These are phyloP conservation scores for Fusarium heterosporum DNA, from an alignment of 2,329 filamentous ascomycete genomes.

Conservation along the genomic window DNA sequence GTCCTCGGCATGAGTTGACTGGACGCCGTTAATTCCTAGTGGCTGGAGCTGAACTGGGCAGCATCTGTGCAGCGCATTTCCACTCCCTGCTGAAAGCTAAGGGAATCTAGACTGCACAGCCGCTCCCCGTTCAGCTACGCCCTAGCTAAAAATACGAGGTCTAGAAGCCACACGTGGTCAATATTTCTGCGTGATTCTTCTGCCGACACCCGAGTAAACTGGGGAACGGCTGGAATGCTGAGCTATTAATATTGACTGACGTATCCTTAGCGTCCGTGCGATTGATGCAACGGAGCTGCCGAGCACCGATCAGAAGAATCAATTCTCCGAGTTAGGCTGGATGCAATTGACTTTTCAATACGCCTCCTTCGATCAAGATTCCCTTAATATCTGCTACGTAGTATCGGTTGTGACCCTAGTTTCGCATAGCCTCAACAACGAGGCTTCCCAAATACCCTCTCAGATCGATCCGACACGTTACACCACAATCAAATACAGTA, in stretches of 20 bases:
- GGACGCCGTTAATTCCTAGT: background rate
- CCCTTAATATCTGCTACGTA: background rate
- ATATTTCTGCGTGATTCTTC: background rate
- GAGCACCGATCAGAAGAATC: background rate
- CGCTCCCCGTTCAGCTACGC: background rate
- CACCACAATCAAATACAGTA: background rate
- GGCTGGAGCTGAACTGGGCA: background rate
- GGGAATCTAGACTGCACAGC: background rate
- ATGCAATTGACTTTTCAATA: background rate
- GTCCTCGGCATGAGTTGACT: background rate
- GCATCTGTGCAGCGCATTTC: background rate
- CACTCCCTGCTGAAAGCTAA: background rate
- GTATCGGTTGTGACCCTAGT: background rate
- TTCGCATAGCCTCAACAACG: background rate
- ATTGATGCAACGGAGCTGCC: background rate
- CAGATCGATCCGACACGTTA: background rate
- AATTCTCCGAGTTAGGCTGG: background rate
- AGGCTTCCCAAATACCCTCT: background rate
- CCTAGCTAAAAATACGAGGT: background rate
- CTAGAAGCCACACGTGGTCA: background rate
- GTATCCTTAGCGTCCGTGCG: conserved; percentile 6
- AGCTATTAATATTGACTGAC: conserved; percentile 12
- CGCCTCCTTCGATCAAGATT: too few relatives aligned
- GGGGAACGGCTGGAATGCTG: background rate
- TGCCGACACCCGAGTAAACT: background rate